Percentiles rank a stretch among this genome's conserved stretches.
Evolutionary conservation across 305 asterid species (phyloP).

Genomic region (Fraxinus latifolia): DNA sequence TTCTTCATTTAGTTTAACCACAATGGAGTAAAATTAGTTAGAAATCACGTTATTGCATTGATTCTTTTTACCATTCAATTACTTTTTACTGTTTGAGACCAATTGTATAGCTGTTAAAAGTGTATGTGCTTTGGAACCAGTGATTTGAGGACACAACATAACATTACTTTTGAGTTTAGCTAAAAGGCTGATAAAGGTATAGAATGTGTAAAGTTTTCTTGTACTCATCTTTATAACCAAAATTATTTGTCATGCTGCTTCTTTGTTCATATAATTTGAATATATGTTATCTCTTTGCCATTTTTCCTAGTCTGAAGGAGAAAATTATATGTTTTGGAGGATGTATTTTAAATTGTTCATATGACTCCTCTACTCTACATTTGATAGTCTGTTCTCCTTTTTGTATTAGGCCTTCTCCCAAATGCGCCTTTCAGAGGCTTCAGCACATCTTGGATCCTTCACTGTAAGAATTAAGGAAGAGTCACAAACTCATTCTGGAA

Average conservation of each 20-base stretch:
- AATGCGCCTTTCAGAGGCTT: conserved; percentile 94
- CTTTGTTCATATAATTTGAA: background rate
- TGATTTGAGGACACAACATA: conserved; percentile 13
- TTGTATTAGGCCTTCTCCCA: conserved; percentile 83
- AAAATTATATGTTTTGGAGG: conserved; percentile 16
- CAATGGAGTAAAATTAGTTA: background rate
- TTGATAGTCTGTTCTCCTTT: conserved; percentile 21
- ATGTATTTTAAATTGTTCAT: conserved; percentile 1
- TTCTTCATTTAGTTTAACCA: background rate
- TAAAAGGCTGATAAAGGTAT: conserved; percentile 13
- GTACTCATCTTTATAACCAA: background rate
- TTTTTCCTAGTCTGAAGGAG: background rate
- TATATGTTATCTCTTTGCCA: background rate
- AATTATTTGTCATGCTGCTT: background rate
- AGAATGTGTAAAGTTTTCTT: conserved; percentile 7
- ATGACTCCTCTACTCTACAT: conserved; percentile 1
- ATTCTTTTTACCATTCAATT: conserved; percentile 6
- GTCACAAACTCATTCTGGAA: conserved; percentile 47
- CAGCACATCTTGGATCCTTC: conserved; percentile 94
- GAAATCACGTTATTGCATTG: background rate
- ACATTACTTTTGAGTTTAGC: conserved; percentile 8
- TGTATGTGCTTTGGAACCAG: conserved; percentile 6
- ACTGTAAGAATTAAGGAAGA: conserved; percentile 88
- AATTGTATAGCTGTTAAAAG: conserved; percentile 13
- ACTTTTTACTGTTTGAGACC: conserved; percentile 9